A percentile compares a stretch with the other conserved stretches of the same genome.
Evolutionary conservation across 331 rosid genomes (phyloP).

Genomic region (Acacia pycnantha): DNA sequence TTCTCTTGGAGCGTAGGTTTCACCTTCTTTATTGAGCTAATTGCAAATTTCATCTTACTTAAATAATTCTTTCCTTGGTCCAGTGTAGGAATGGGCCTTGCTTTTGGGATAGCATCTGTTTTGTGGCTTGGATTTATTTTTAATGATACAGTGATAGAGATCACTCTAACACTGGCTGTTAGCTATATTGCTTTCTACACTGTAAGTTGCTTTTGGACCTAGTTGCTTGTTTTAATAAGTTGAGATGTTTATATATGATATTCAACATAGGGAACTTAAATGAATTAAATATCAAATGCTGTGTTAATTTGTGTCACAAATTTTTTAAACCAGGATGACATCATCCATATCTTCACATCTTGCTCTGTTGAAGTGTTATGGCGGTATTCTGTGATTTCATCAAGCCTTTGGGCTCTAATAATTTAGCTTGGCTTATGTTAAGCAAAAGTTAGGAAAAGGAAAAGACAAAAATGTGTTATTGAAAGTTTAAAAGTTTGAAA

Average conservation of each 20-base stretch:
- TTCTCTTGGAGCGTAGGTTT: slow-evolving; percentile 90
- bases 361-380: not conserved
- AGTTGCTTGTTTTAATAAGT: slow-evolving; percentile 22
- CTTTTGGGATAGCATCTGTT: slow-evolving; percentile 84
- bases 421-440: not conserved
- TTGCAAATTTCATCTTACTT: slow-evolving; percentile 24
- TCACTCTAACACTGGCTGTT: slow-evolving; percentile 82
- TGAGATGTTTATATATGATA: slow-evolving; percentile 19
- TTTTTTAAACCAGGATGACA: not conserved
- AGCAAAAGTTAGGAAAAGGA: not conserved
- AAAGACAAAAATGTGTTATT: not conserved
- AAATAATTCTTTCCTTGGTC: slow-evolving; percentile 34
- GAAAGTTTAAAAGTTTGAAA: not conserved
- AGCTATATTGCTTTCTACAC: slow-evolving; percentile 86
- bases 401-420: not conserved
- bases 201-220: slow-evolving; percentile 57
- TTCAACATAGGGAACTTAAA: not conserved
- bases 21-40: slow-evolving; percentile 31
- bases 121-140: slow-evolving; percentile 91
- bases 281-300: not conserved
- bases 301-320: not conserved
- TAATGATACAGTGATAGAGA: slow-evolving; percentile 92
- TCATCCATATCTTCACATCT: not conserved
- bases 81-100: slow-evolving; percentile 96
- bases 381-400: not conserved